Base-by-base conservation (phyloP, 2,329 filamentous ascomycete species). In the Capronia americana region DNA sequence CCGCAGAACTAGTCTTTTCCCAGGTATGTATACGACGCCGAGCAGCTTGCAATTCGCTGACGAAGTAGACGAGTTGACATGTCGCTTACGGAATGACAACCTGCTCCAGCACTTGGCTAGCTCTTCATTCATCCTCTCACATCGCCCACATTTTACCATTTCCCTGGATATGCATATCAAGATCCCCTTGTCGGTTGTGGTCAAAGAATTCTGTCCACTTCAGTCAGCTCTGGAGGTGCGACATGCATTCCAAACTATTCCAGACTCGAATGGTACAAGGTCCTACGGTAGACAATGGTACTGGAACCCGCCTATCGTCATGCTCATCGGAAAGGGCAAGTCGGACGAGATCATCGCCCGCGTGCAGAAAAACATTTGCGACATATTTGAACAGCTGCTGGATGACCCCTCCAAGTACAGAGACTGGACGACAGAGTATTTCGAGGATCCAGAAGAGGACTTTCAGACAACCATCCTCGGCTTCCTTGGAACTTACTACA, bases 241-340 rank as follows among this genome's bases (percentile, higher is more conserved):
- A 12, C 54, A 63, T 50, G 57, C 64, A 38, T 62, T 69, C 30
- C 41, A 59, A 4, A 23, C 59, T 30, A 41, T 57, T n/a, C 17
- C 46, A 17, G 56, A 57, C 44, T 51, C 48, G 5, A 55, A 61
- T 46, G 62, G 67, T 2, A 51, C 53, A 34, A 66, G 57, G 50
- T 58, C 61, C 1, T 66, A 62, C 38, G 41, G 44, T 26, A 54
- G 34, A 34, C 48, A 53, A 12, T 44, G 41, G 17, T 41, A 65
- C 28, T 71, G 69, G 69, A 66, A 57, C 32, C 69, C 69, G 20
- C 69, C 69, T 11, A 67, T 71, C 61, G 61, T 70, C 51, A 64
- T 70, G 63, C 57, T 51, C 10, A 59, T 70, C 48, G 44, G 61
- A 7, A 30, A 58, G n/a, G 58, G 64, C 12, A 57, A 57, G 30